Percentiles rank a stretch among this genome's conserved stretches.
These are phyloP conservation scores for Wallacemonas sp. DNA, from an alignment of 208 protist species.

Conservation along the genomic window DNA sequence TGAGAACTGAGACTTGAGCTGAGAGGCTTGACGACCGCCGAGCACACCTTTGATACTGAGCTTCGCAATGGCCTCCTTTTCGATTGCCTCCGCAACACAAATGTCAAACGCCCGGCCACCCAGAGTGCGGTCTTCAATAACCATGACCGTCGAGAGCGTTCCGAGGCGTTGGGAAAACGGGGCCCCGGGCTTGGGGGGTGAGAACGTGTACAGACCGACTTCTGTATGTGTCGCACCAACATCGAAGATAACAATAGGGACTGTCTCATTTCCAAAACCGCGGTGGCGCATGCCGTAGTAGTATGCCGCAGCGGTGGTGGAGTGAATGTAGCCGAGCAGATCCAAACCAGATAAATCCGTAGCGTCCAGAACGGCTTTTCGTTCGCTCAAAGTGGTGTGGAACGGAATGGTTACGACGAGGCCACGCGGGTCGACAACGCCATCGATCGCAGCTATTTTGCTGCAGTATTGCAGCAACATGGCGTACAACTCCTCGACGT, in stretches of 20 bases:
- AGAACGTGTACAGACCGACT: slow-evolving; percentile 85
- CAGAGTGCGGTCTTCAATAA: slow-evolving; percentile 74
- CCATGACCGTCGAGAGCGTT: slow-evolving; percentile 65
- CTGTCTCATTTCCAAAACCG: slow-evolving; percentile 73
- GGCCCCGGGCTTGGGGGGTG: slow-evolving; percentile 35
- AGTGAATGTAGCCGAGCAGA: slow-evolving; percentile 89
- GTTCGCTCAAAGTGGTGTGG: slow-evolving; percentile 71
- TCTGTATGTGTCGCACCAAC: slow-evolving; percentile 88
- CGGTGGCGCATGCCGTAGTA: slow-evolving; percentile 86
- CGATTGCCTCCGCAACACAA: slow-evolving; percentile 87
- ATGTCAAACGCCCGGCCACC: slow-evolving; percentile 92
- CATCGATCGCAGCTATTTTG: slow-evolving; percentile 55
- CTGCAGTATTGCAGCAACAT: slow-evolving; percentile 82
- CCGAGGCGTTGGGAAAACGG: slow-evolving; percentile 56
- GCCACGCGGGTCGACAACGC: slow-evolving; percentile 46
- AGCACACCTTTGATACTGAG: slow-evolving; percentile 61
- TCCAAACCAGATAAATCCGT: slow-evolving; percentile 79
- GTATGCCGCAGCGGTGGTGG: slow-evolving; percentile 89
- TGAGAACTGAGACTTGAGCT: slow-evolving; percentile 89
- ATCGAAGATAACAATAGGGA: slow-evolving; percentile 86
- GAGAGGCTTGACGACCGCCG: slow-evolving; percentile 27
- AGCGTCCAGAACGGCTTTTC: slow-evolving; percentile 89
- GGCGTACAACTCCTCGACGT: slow-evolving; percentile 85
- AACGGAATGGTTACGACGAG: slow-evolving; percentile 92
- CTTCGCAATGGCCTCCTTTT: slow-evolving; percentile 78